These are phyloP conservation scores for Psilocybe azurescens DNA, from an alignment of 768 basidiomycete species.

Conservation along the genomic window DNA sequence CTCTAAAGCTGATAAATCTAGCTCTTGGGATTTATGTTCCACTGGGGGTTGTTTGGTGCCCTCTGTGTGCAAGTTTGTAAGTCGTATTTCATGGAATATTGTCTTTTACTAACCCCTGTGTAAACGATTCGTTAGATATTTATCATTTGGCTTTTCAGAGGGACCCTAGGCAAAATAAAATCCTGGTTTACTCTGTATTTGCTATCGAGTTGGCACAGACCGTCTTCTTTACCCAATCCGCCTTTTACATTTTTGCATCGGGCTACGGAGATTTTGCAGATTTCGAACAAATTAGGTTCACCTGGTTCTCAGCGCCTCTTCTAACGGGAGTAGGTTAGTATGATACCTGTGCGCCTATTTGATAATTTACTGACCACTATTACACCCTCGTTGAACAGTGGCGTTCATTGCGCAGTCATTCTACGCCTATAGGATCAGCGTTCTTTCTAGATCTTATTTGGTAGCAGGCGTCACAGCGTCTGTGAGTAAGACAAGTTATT, in stretches of 20 bases:
- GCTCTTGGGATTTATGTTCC: conserved; percentile 26
- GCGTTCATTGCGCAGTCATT: conserved; percentile 23
- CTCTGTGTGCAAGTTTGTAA: conserved; percentile 32
- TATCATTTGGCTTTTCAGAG: conserved; percentile 34
- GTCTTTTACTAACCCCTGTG: too few species aligned
- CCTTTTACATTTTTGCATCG: conserved; percentile 28
- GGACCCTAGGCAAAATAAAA: conserved; percentile 25
- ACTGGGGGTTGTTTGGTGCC: conserved; percentile 25
- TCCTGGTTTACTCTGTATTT: conserved; percentile 22
- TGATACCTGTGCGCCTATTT: not conserved
- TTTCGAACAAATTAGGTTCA: conserved; percentile 22
- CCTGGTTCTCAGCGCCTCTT: conserved; percentile 32
- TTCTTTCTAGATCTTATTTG: conserved; percentile 11
- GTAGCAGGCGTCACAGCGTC: conserved; percentile 9
- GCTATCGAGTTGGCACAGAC: conserved; percentile 25
- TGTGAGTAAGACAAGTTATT: not conserved
- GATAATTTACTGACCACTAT: not conserved
- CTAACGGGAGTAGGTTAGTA: conserved; percentile 25
- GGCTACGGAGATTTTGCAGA: conserved; percentile 28
- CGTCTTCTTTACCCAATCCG: conserved; percentile 22
- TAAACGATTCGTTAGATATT: conserved; percentile 25
- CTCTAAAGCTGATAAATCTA: not conserved
- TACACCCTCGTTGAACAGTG: conserved; percentile 11
- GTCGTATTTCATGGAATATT: conserved; percentile 12
- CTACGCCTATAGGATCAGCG: conserved; percentile 18